A percentile compares a stretch with the other conserved stretches of the same genome.
phyloP scores from a whole-genome alignment of 768 basidiomycete species.

The Kwoniella botswanensis region DNA sequence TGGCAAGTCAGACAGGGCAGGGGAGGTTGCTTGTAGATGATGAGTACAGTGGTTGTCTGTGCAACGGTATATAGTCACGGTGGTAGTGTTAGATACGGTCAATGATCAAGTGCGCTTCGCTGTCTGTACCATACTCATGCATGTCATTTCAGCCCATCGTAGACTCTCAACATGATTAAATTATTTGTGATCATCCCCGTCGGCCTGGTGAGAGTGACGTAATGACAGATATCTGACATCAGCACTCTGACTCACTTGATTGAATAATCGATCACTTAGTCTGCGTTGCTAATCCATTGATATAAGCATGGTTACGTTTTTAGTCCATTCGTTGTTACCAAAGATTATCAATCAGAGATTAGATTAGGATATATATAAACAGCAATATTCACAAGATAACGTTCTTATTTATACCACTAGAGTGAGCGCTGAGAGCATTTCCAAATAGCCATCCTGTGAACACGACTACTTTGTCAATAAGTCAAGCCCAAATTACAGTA shows the following conservation, averaged over 20 bases:
- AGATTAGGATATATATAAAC: background rate
- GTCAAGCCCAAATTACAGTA: constrained; percentile 4
- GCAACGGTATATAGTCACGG: too few species aligned
- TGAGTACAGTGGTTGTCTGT: too few species aligned
- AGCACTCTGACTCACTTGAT: background rate
- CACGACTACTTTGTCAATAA: too few species aligned
- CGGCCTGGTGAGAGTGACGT: background rate
- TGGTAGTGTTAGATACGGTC: too few species aligned
- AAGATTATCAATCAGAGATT: constrained; percentile 12
- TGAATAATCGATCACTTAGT: constrained; percentile 2
- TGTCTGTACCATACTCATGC: too few species aligned
- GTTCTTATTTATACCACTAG: background rate
- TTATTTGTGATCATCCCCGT: too few species aligned
- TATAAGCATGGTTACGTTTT: constrained; percentile 3
- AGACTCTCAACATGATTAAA: too few species aligned
- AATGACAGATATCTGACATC: background rate
- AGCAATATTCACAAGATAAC: background rate
- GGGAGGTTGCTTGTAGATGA: too few species aligned
- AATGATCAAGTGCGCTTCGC: too few species aligned
- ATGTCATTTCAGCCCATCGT: too few species aligned
- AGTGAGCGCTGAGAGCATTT: background rate
- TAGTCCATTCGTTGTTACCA: background rate
- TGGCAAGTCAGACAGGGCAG: too few species aligned
- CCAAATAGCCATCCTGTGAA: background rate
- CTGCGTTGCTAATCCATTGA: background rate